Conservation (phyloP, 2,329 filamentous ascomycete genomes). For the Teratosphaeria nubilosa region DNA sequence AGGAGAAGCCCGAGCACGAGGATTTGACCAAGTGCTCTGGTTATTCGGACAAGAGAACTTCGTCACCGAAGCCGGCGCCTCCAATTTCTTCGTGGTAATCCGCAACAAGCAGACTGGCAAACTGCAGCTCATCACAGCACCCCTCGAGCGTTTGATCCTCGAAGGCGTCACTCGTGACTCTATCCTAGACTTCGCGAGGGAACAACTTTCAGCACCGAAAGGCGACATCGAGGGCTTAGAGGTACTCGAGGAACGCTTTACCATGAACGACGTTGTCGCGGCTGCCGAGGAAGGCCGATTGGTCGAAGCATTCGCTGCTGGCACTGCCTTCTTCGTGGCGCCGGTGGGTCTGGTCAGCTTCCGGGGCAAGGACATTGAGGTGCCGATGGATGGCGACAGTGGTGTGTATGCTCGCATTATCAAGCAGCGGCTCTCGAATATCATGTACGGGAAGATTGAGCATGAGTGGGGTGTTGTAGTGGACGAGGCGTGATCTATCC, state of each 20-base stretch:
- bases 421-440: constrained; percentile 38
- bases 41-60: constrained; percentile 66
- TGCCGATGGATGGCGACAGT: constrained; percentile 33
- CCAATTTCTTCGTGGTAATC: constrained; percentile 87
- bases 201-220: constrained; percentile 41
- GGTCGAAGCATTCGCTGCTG: constrained; percentile 75
- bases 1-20: constrained; percentile 58
- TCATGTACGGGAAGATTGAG: constrained; percentile 39
- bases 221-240: constrained; percentile 41
- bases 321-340: constrained; percentile 58
- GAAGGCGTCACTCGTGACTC: constrained; percentile 81
- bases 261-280: constrained; percentile 64
- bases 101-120: constrained; percentile 45
- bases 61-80: constrained; percentile 85
- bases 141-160: constrained; percentile 69
- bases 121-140: constrained; percentile 69
- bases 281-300: constrained; percentile 66
- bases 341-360: constrained; percentile 38
- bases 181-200: constrained; percentile 60
- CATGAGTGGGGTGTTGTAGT: constrained; percentile 40
- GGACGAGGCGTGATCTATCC: constrained; percentile 22
- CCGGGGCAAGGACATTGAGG: constrained; percentile 32
- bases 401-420: constrained; percentile 34
- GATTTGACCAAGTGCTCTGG: constrained; percentile 91
- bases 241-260: constrained; percentile 73